phyloP scores from a whole-genome alignment of 345 rosid species.

The Camelina sativa region DNA sequence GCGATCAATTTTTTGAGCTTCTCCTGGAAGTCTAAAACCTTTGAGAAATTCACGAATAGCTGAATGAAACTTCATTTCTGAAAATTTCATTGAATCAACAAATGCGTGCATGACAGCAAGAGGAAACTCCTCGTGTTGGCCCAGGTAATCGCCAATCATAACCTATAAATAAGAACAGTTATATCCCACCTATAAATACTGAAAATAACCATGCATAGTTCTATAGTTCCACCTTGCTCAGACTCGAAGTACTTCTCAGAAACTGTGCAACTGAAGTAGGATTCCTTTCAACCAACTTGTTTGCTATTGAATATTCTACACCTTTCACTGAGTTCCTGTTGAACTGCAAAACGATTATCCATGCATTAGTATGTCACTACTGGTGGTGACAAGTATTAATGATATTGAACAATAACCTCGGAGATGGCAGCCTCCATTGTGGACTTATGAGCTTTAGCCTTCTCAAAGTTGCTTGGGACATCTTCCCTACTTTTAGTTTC shows the following conservation, averaged over 20 bases:
- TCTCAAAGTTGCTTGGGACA: slow-evolving; percentile 80
- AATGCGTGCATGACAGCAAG: slow-evolving; percentile 98
- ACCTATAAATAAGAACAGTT: slow-evolving; percentile 67
- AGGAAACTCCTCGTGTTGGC: slow-evolving; percentile 98
- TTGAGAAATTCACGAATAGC: slow-evolving; percentile 95
- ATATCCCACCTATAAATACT: slow-evolving; percentile 37
- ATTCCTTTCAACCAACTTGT: slow-evolving; percentile 77
- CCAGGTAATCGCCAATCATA: slow-evolving; percentile 93
- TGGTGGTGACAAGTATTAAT: slow-evolving; percentile 4
- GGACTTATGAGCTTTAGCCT: slow-evolving; percentile 96
- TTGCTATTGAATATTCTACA: slow-evolving; percentile 69
- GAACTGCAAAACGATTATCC: slow-evolving; percentile 64
- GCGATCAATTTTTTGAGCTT: slow-evolving; percentile 99
- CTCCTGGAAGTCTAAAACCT: slow-evolving; percentile 98
- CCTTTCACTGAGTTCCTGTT: slow-evolving; percentile 86
- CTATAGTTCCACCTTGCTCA: slow-evolving; percentile 71
- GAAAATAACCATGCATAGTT: slow-evolving; percentile 19
- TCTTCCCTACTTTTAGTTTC: slow-evolving; percentile 71
- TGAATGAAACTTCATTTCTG: slow-evolving; percentile 81
- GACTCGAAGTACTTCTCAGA: slow-evolving; percentile 69
- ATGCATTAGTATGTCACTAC: slow-evolving; percentile 36
- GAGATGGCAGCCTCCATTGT: slow-evolving; percentile 88
- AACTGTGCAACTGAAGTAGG: slow-evolving; percentile 90
- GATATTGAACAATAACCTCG: slow-evolving; percentile 60
- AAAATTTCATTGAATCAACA: slow-evolving; percentile 89